Evolutionary conservation across 805 yeast genomes (phyloP).

Genomic region (Wickerhamiella spandovensis): DNA sequence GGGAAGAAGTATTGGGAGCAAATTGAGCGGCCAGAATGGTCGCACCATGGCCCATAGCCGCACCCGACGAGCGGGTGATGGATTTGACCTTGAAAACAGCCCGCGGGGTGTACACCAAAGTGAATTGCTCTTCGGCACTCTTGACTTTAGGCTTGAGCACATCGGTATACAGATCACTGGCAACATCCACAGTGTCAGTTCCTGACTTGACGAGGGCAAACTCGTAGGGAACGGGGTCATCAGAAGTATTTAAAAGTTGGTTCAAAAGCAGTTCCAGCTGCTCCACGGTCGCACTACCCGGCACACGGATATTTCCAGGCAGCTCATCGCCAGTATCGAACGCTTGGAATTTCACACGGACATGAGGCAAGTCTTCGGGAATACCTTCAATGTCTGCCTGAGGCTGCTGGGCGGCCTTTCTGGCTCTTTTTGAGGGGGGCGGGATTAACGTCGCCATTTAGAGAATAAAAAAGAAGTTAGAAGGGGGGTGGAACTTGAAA

Average conservation of each 20-base stretch:
- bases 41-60: slow-evolving; percentile 91
- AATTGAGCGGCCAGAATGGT: slow-evolving; percentile 86
- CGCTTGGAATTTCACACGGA: slow-evolving; percentile 78
- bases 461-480: not conserved
- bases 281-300: slow-evolving; percentile 71
- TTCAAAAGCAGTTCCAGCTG: slow-evolving; percentile 84
- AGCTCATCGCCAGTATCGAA: slow-evolving; percentile 79
- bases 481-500: not conserved
- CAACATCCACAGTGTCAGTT: slow-evolving; percentile 47
- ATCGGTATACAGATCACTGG: slow-evolving; percentile 62
- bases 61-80: slow-evolving; percentile 79
- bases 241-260: slow-evolving; percentile 41
- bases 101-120: slow-evolving; percentile 83
- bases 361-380: slow-evolving; percentile 76
- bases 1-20: slow-evolving; percentile 76
- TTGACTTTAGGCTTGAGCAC: slow-evolving; percentile 75
- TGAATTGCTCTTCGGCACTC: slow-evolving; percentile 86
- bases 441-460: slow-evolving; percentile 86
- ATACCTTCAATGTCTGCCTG: slow-evolving; percentile 52
- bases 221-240: slow-evolving; percentile 82
- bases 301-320: slow-evolving; percentile 81
- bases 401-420: slow-evolving; percentile 67
- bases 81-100: slow-evolving; percentile 90
- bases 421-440: slow-evolving; percentile 84
- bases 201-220: slow-evolving; percentile 49